Conservation (phyloP, 164 flowering plant species). For the Chimonanthus praecox region DNA sequence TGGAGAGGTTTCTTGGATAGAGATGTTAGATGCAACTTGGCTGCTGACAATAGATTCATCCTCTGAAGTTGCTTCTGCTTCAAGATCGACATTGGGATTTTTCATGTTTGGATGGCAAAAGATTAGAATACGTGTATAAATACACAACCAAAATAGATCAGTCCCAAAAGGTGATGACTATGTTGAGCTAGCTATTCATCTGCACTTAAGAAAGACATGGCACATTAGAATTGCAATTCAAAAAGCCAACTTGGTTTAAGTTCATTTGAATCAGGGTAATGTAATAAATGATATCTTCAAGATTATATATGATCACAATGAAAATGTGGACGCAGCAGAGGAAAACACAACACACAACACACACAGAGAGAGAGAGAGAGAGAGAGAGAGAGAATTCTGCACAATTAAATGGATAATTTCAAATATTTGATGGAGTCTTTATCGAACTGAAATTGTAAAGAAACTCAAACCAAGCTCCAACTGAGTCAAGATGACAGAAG, state of each 20-base stretch:
- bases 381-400: no score
- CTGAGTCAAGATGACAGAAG: no score
- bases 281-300: background rate
- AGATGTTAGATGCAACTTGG: conserved; percentile 52
- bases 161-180: background rate
- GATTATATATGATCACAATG: background rate
- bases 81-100: conserved; percentile 27
- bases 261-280: background rate
- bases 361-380: no score
- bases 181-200: conserved; percentile 11
- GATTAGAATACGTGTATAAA: background rate
- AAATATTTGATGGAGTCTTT: background rate
- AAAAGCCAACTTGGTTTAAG: no score
- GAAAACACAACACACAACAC: background rate
- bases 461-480: no score
- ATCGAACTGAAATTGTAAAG: background rate
- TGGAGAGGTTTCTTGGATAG: conserved; percentile 34
- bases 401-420: background rate
- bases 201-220: conserved; percentile 3
- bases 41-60: conserved; percentile 55
- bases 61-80: conserved; percentile 30
- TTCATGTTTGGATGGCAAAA: conserved; percentile 25
- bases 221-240: background rate
- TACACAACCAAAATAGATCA: background rate
- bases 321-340: background rate